phyloP scores from a whole-genome alignment of 148 eudicot species.

The Polygonum aviculare region DNA sequence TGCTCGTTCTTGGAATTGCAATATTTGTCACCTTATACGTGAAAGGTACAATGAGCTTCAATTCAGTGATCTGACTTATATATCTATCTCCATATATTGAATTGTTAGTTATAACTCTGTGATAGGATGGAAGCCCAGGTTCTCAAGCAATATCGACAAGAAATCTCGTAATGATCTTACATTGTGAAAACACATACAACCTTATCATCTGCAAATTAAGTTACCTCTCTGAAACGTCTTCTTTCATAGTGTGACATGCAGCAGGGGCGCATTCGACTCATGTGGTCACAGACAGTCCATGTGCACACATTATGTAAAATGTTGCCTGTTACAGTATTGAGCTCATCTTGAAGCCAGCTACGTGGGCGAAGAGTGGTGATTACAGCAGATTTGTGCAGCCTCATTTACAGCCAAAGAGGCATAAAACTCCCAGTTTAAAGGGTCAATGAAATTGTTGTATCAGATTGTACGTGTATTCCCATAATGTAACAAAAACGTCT shows the following conservation, averaged over 20 bases:
- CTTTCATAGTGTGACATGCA: background rate
- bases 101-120: background rate
- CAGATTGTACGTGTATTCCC: background rate
- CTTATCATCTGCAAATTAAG: background rate
- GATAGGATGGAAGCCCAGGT: background rate
- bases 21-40: conserved; percentile 28
- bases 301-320: background rate
- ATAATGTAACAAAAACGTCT: background rate
- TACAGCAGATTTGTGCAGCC: conserved; percentile 2
- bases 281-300: background rate
- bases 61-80: background rate
- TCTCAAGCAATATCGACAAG: background rate
- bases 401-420: background rate
- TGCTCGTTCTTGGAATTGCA: conserved; percentile 18
- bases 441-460: background rate
- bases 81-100: background rate
- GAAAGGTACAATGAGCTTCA: conserved; percentile 17
- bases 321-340: background rate
- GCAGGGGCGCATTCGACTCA: background rate
- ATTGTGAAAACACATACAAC: background rate
- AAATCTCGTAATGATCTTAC: background rate
- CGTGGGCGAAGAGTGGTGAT: background rate
- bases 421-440: background rate
- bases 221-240: background rate
- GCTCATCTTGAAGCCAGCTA: background rate